Evolutionary conservation across 2,329 filamentous ascomycete genomes (phyloP).

Genomic region (Huntiella bhutanensis): DNA sequence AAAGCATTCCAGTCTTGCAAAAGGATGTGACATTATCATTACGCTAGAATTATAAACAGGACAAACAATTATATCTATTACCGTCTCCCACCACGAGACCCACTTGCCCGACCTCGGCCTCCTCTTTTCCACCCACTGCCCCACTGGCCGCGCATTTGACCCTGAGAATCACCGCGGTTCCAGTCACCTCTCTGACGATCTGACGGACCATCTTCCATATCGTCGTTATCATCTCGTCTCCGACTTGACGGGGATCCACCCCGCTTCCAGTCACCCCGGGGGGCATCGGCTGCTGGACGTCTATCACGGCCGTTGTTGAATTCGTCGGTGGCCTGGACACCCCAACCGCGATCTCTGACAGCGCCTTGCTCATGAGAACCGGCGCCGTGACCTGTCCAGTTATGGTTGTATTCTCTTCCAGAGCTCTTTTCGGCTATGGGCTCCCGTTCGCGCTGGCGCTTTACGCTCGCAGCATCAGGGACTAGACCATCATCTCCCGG

Average conservation of each 20-base stretch:
- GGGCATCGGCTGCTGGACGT: constrained; percentile 14
- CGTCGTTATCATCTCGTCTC: too few relatives aligned
- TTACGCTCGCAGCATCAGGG: constrained; percentile 37
- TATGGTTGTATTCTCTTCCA: too few relatives aligned
- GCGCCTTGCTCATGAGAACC: not conserved
- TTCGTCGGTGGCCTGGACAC: not conserved
- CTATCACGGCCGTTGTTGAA: not conserved
- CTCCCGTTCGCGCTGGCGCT: constrained; percentile 19
- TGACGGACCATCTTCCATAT: too few relatives aligned
- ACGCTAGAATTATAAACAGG: not conserved
- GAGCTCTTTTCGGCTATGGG: too few relatives aligned
- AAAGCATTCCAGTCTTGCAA: not conserved
- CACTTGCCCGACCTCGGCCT: too few relatives aligned
- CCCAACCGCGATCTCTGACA: not conserved
- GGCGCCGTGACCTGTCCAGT: too few relatives aligned
- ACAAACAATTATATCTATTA: not conserved
- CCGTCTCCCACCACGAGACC: too few relatives aligned
- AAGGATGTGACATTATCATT: too few relatives aligned
- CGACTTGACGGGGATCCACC: constrained; percentile 12
- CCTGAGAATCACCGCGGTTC: too few relatives aligned
- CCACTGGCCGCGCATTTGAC: too few relatives aligned
- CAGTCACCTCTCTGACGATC: too few relatives aligned
- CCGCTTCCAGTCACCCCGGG: constrained; percentile 16
- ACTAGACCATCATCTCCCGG: constrained; percentile 58
- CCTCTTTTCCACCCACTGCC: not conserved